Percentiles rank a stretch among this genome's conserved stretches.
Conservation (phyloP, 805 yeast genomes). For the Lachancea thermotolerans region DNA sequence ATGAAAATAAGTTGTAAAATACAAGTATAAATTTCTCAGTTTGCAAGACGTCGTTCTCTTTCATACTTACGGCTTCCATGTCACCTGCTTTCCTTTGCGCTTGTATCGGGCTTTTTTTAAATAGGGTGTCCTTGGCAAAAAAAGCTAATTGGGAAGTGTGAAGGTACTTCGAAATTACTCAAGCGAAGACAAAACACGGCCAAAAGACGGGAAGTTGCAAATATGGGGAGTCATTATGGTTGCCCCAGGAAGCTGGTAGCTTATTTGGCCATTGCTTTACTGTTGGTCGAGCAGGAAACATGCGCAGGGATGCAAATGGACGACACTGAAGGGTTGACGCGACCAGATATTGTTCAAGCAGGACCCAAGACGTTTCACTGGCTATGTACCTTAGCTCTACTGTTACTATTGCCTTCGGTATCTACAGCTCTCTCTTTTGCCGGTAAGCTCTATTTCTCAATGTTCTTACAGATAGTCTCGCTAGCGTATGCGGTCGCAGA, state of each 20-base stretch:
- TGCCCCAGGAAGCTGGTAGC: not conserved
- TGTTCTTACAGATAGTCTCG: constrained; percentile 40
- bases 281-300: not conserved
- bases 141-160: no score
- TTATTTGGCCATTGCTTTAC: no score
- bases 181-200: no score
- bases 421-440: constrained; percentile 52
- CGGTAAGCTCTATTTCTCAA: constrained; percentile 38
- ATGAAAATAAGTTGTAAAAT: no score
- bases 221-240: not conserved
- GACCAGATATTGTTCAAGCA: constrained; percentile 39
- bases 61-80: no score
- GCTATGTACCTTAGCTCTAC: constrained; percentile 42
- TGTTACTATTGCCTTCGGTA: constrained; percentile 51
- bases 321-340: constrained; percentile 26
- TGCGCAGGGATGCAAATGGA: constrained; percentile 29
- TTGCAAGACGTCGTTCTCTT: no score
- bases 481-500: constrained; percentile 51
- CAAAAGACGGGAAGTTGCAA: no score
- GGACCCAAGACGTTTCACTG: constrained; percentile 58
- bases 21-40: no score
- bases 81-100: no score
- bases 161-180: no score
- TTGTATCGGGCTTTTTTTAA: no score
- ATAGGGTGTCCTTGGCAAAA: no score